Base-by-base conservation (phyloP, 768 basidiomycete species). In the Rhodosporidiobolus sp. region DNA sequence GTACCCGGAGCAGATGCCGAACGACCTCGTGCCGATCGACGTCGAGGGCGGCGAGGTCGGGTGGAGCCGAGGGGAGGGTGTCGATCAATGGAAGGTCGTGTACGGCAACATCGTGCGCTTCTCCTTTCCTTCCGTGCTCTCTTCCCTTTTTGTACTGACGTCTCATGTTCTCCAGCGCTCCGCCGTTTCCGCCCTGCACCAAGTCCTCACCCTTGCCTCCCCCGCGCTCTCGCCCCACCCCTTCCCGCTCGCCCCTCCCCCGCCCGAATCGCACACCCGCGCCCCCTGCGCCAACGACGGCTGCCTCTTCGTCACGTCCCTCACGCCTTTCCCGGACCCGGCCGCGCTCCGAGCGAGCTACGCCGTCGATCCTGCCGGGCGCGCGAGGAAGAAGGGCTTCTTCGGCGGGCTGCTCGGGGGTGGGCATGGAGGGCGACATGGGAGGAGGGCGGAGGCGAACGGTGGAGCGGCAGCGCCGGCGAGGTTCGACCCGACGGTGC, bases 291-390 rank as follows among this genome's bases (percentile, higher is more conserved):
- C 53, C 52, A 67, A 76, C 67, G 77, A 76, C 58, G 48, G 50
- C 43, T 74, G 74, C 57, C 61, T 76, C 35, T 77, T 77, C 68
- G 32, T 67, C 16, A 76, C 77, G 46, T 73, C 68, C 20, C 56
- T 77, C 30, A 43, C 65, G 24, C 65, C 76, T 24, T 75, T 73
- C 62, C 67, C 71, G 9, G 28, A 55, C 11, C 63, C 76, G 8
- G 22, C 59, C 30, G 59, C 62, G 11, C 69, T 68, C 28, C 10
- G 52, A 7, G 26, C 38, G 24, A 63, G 46, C 38, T 67, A 64
- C 38, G 65, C 62, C 24, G 24, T 24, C 45, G 20, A 38, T 43
- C 54, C 65, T 16, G 45, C 65, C 8, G 65, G 72, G 0, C 32
- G 24, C 22, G 28, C 52, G 38, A 30, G 38, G n/a, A 7, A 16